Base-by-base conservation (phyloP, 2,329 filamentous ascomycete species). In the Claviceps maximensis region DNA sequence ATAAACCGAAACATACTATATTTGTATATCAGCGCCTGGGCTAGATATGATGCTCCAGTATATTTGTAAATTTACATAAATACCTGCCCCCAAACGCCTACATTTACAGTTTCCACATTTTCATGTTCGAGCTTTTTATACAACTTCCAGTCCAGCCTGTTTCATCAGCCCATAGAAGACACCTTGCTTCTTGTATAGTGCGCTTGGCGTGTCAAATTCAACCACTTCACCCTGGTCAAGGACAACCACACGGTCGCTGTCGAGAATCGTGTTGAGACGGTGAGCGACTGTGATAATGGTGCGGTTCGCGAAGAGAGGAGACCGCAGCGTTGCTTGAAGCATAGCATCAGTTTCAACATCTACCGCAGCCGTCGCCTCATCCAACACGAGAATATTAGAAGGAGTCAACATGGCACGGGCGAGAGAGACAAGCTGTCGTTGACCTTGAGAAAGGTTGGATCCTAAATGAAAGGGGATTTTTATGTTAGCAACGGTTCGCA, bases 281-380 rank as follows among this genome's bases (percentile, higher is more conserved):
- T 98, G 93, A 27, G 93, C 93, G 63, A 98, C 95, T 1, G 93
- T 98, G 69, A 98, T 95, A 69, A 98, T 97, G 40, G 93, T 98
- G 52, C 89, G 83, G 69, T 96, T 89, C 56, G 84, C 78, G 72
- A 98, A 98, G 17, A 84, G 67, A 23, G 79, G 76, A 38, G 78
- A 78, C 36, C 82, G 76, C 53, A 84, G 71, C 27, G 82, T 85
- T 48, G 70, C 69, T 70, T 86, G 82, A 52, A 86, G 71, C 71
- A 84, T 72, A 52, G 79, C 79, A 63, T 86, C 82, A 25, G 82
- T 86, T 69, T 85, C 77, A 44, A 85, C 74, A 63, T 86, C 80
- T 12, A 84, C 79, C 25, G 76, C 80, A 59, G 89, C 89, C 31
- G 93, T 98, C 54, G 94, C 93, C 77, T 98, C 93, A 67, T 98